Percentiles rank a stretch among this genome's conserved stretches.
These are phyloP conservation scores for Limonomyces culmigenus DNA, from an alignment of 1,284 basidiomycete species.

Conservation along the genomic window DNA sequence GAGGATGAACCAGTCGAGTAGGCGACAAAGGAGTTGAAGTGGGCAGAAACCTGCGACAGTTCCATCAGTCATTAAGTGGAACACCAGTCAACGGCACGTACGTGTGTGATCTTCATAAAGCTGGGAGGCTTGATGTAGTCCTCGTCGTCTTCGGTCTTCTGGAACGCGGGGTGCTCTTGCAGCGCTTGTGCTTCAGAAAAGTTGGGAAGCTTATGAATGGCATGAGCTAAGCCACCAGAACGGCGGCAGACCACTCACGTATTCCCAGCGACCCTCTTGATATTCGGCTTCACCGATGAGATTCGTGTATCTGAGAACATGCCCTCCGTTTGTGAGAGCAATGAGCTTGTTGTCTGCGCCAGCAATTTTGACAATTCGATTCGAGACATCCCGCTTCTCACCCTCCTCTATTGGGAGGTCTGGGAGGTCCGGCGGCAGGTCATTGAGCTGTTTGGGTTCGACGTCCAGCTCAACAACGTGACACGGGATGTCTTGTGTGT, in stretches of 20 bases:
- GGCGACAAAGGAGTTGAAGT: slow-evolving; percentile 63
- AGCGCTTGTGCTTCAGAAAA: slow-evolving; percentile 33
- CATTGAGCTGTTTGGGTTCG: neutral
- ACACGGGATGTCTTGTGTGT: neutral
- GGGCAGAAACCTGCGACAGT: slow-evolving; percentile 57
- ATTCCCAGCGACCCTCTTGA: slow-evolving; percentile 44
- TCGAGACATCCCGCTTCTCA: neutral
- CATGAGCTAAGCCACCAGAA: too few species aligned
- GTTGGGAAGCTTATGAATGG: slow-evolving; percentile 3
- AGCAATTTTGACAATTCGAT: slow-evolving; percentile 58
- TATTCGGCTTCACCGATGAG: slow-evolving; percentile 22
- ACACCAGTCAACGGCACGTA: slow-evolving; percentile 15
- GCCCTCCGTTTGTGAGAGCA: slow-evolving; percentile 63
- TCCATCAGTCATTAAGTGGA: neutral
- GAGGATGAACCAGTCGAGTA: slow-evolving; percentile 50
- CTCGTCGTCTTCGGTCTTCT: slow-evolving; percentile 12
- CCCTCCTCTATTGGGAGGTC: neutral
- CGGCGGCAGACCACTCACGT: slow-evolving; percentile 41
- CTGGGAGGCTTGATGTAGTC: slow-evolving; percentile 19
- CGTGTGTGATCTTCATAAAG: slow-evolving; percentile 52
- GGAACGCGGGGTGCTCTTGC: slow-evolving; percentile 24
- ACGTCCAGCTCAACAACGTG: neutral
- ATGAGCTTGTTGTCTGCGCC: slow-evolving; percentile 49
- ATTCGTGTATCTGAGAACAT: slow-evolving; percentile 44
- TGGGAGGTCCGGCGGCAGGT: neutral